A percentile compares a stretch with the other conserved stretches of the same genome.
phyloP scores from a whole-genome alignment of 306 rosid species.

The Malus orientalis region DNA sequence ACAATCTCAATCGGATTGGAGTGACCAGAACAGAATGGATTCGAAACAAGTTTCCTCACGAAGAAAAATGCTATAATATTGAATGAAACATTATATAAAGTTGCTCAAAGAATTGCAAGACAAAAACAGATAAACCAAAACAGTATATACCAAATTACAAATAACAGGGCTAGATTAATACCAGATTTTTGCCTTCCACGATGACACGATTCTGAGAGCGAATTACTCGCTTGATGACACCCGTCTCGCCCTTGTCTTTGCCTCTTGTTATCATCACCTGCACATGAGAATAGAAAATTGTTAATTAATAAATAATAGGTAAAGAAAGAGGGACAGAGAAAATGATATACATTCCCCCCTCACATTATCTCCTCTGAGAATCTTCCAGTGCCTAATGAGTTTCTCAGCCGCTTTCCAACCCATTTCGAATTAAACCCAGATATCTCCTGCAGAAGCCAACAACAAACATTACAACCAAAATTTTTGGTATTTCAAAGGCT shows the following conservation, averaged over 20 bases:
- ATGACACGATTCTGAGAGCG: conserved; percentile 90
- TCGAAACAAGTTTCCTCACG: not conserved
- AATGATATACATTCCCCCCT: not conserved
- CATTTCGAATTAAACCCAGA: conserved; percentile 22
- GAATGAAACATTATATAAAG: not conserved
- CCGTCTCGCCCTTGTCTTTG: conserved; percentile 79
- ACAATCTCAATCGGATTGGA: not conserved
- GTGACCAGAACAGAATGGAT: not conserved
- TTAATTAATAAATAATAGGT: not conserved
- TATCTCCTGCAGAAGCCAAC: conserved; percentile 4
- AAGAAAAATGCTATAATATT: not conserved
- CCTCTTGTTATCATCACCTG: conserved; percentile 93
- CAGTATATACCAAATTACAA: not conserved
- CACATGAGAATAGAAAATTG: not conserved
- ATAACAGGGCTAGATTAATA: conserved; percentile 10
- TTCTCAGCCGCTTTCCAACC: conserved; percentile 99
- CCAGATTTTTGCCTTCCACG: conserved; percentile 93
- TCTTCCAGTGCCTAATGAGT: conserved; percentile 82
- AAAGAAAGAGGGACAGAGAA: not conserved
- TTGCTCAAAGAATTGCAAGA: not conserved
- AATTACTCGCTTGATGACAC: conserved; percentile 73
- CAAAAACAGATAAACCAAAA: not conserved
- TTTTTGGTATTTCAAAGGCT: not conserved
- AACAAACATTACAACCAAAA: not conserved
- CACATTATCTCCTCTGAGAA: conserved; percentile 87